These are phyloP conservation scores for Exophiala calicioides DNA, from an alignment of 2,329 filamentous ascomycete genomes.

Conservation along the genomic window DNA sequence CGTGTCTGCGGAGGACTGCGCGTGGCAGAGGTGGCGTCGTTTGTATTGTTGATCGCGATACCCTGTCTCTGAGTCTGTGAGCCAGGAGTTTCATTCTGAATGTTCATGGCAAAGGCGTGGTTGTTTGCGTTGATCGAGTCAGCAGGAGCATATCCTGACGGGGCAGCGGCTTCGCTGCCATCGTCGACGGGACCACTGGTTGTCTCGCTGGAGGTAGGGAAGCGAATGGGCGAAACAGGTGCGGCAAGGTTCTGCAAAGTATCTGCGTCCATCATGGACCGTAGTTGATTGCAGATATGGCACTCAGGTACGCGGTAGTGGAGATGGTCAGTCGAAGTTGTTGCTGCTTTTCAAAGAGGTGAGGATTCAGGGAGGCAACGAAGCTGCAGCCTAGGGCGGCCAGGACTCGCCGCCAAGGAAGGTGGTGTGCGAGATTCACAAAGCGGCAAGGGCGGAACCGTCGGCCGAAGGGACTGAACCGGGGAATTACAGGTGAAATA, in stretches of 20 bases:
- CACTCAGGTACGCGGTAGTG: conserved; percentile 3
- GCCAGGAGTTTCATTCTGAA: conserved; percentile 3
- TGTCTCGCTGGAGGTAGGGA: conserved; percentile 10
- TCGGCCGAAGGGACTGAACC: no score
- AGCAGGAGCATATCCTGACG: conserved; percentile 19
- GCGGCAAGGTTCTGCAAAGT: conserved; percentile 18
- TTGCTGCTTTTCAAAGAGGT: conserved; percentile 8
- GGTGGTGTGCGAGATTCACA: no score
- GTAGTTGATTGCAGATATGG: conserved; percentile 3
- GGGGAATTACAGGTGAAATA: no score
- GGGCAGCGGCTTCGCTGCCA: conserved; percentile 10
- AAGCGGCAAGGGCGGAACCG: no score
- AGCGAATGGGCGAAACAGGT: conserved; percentile 21
- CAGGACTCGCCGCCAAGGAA: conserved; percentile 3
- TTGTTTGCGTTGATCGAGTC: conserved; percentile 19
- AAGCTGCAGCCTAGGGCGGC: not conserved
- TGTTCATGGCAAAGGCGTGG: conserved; percentile 15
- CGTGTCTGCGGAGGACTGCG: conserved; percentile 22
- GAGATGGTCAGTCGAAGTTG: not conserved
- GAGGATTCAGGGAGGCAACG: not conserved
- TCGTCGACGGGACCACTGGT: conserved; percentile 11
- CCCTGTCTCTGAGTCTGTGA: conserved; percentile 13
- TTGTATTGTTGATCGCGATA: conserved; percentile 7
- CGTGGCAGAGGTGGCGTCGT: not conserved
- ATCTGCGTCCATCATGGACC: conserved; percentile 19